Conservation (phyloP, 179 eudicot genomes). For the Dionaea muscipula region DNA sequence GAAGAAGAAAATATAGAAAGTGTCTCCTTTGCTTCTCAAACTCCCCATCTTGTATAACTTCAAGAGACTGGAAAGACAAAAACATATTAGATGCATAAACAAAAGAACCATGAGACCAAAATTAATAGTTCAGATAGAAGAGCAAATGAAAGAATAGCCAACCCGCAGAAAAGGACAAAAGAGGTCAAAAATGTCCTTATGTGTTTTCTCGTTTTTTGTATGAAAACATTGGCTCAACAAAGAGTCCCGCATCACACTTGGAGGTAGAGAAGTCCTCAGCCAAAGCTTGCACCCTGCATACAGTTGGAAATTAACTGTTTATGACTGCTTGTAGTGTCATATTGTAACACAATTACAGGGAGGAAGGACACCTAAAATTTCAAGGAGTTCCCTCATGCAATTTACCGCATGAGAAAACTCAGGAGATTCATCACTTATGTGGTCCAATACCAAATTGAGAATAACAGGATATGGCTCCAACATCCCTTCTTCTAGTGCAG, state of each 20-base stretch:
- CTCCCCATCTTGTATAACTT: slow-evolving; percentile 94
- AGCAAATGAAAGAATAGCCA: slow-evolving; percentile 10
- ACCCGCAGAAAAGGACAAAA: slow-evolving; percentile 85
- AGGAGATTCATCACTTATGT: slow-evolving; percentile 86
- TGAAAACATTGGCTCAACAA: slow-evolving; percentile 93
- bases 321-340: not conserved
- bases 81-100: slow-evolving; percentile 4
- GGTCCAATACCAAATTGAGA: slow-evolving; percentile 83
- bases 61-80: slow-evolving; percentile 60
- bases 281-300: slow-evolving; percentile 79
- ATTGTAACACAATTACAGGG: not conserved
- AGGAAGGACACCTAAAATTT: slow-evolving; percentile 62
- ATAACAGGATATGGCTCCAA: slow-evolving; percentile 85
- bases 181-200: slow-evolving; percentile 93
- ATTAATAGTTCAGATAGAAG: slow-evolving; percentile 5
- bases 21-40: slow-evolving; percentile 92
- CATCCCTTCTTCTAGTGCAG: slow-evolving; percentile 94
- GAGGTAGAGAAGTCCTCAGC: slow-evolving; percentile 88
- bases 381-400: slow-evolving; percentile 82
- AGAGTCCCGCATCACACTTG: slow-evolving; percentile 88
- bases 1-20: slow-evolving; percentile 75
- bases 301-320: slow-evolving; percentile 7
- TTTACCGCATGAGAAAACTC: slow-evolving; percentile 94
- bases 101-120: not conserved
- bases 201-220: slow-evolving; percentile 83